Evolutionary conservation across 805 yeast genomes (phyloP), one percentile per base, ranked within the genome.

Genomic region (Lachancea fermentati): DNA sequence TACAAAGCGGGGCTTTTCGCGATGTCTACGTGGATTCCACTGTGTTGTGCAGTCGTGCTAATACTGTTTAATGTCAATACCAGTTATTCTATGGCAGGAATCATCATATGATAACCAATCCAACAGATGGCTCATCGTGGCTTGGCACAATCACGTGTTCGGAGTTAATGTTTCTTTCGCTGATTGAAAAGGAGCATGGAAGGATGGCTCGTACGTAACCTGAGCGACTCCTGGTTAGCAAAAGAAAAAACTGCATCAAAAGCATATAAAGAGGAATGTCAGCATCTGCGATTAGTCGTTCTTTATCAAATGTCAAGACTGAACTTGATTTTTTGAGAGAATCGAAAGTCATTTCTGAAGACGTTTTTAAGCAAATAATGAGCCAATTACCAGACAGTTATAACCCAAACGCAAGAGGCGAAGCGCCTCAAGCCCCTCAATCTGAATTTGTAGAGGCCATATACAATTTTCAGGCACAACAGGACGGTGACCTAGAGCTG

Each of bases 21-120:
- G 16, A 85, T 93, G 94, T 81, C 94, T 9, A 85, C 97, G 0
- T 91, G 98, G 98, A 78, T 91, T 5, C 97, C 98, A 0, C 72
- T 91, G 49, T 74, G 83, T 41, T 85, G 89, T 78, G 94, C 79
- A 0, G 61, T 83, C 2, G 73, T 83, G 4, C 79, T 78, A 50
- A 70, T 85, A 4, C 55, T 87, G 32, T 84, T 75, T 59, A 77
- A 83, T 55, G 71, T 86, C 26, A 68, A 81, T 25, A 73, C 80
- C 6, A 73, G 60, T 40, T 52, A 48, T 36, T 38, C 54, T 5
- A 45, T 54, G 38, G 37, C 51, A 2, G 57, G 55, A 14, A 36
- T 45, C 12, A 39, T 52, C 14, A 46, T 55, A 44, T 58, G 32
- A 25, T 5, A 11, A 22, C 26, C 11, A 7, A 22, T 22, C 26